A percentile compares a stretch with the other conserved stretches of the same genome.
phyloP scores from a whole-genome alignment of 495 filamentous ascomycete species.

The Talaromyces thailandensis region DNA sequence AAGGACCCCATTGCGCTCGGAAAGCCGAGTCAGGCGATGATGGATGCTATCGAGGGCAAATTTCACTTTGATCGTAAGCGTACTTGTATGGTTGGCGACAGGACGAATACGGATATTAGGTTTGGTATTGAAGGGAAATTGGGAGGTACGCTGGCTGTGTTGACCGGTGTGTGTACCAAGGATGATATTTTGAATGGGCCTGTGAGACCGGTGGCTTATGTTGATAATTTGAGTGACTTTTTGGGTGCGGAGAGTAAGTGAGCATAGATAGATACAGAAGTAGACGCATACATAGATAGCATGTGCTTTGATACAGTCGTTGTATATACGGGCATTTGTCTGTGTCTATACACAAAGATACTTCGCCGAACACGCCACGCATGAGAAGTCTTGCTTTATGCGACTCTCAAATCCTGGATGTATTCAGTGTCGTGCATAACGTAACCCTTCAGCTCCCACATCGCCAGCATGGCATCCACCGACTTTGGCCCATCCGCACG shows the following conservation, averaged over 20 bases:
- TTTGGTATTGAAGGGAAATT: conserved; percentile 89
- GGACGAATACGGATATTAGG: conserved; percentile 89
- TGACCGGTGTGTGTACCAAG: conserved; percentile 82
- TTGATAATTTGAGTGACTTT: conserved; percentile 76
- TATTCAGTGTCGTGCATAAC: conserved; percentile 19
- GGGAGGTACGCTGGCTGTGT: conserved; percentile 82
- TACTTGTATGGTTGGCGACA: conserved; percentile 94
- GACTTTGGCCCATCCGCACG: conserved; percentile 28
- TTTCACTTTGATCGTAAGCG: conserved; percentile 75
- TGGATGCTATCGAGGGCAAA: conserved; percentile 97
- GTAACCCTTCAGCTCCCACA: conserved; percentile 66
- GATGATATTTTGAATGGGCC: conserved; percentile 67
- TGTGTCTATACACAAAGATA: neutral
- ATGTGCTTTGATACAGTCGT: neutral
- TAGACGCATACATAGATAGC: neutral
- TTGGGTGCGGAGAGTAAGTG: conserved; percentile 19
- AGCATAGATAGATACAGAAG: neutral
- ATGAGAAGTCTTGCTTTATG: no score
- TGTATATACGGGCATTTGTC: neutral
- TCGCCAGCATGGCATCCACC: conserved; percentile 39
- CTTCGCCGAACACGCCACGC: no score
- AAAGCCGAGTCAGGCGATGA: conserved; percentile 97
- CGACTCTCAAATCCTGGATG: neutral
- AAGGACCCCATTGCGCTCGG: conserved; percentile 68
- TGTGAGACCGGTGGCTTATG: conserved; percentile 67